Evolutionary conservation across 768 basidiomycete species (phyloP).

Genomic region (Pleurotus tuber-regium): DNA sequence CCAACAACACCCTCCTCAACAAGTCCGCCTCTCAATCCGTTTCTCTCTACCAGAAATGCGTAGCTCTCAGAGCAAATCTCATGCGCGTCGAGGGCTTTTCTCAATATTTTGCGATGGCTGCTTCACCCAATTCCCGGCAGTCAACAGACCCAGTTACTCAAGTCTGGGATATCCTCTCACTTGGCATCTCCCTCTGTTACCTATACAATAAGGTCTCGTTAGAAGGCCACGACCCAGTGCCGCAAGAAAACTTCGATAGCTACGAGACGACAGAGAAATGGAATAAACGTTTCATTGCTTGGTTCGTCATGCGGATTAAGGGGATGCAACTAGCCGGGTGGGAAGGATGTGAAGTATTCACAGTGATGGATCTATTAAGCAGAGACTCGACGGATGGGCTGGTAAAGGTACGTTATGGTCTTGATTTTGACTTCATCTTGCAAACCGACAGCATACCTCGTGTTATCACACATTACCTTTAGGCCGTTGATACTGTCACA

Average conservation of each 20-base stretch:
- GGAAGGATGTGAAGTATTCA: constrained; percentile 82
- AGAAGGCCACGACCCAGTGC: constrained; percentile 62
- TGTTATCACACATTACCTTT: not conserved
- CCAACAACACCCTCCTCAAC: constrained; percentile 86
- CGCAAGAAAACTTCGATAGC: constrained; percentile 45
- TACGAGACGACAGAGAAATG: constrained; percentile 75
- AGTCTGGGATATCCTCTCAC: constrained; percentile 91
- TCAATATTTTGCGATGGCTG: constrained; percentile 63
- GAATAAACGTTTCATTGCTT: constrained; percentile 79
- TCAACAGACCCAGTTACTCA: constrained; percentile 92
- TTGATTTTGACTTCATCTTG: not conserved
- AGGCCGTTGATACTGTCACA: constrained; percentile 91
- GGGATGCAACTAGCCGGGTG: constrained; percentile 61
- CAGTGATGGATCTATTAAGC: constrained; percentile 88
- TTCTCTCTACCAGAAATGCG: constrained; percentile 92
- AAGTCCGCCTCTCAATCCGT: constrained; percentile 85
- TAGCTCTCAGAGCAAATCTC: constrained; percentile 70
- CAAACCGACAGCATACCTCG: not conserved
- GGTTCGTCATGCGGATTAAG: constrained; percentile 86
- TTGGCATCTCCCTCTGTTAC: constrained; percentile 92
- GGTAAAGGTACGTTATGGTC: constrained; percentile 70
- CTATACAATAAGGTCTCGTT: constrained; percentile 71
- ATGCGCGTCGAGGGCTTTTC: constrained; percentile 75
- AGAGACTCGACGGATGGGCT: constrained; percentile 90
- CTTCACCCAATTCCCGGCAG: constrained; percentile 58